Base-by-base conservation (phyloP, 352 stramenopile species). In the Pythium scleroteichum region DNA sequence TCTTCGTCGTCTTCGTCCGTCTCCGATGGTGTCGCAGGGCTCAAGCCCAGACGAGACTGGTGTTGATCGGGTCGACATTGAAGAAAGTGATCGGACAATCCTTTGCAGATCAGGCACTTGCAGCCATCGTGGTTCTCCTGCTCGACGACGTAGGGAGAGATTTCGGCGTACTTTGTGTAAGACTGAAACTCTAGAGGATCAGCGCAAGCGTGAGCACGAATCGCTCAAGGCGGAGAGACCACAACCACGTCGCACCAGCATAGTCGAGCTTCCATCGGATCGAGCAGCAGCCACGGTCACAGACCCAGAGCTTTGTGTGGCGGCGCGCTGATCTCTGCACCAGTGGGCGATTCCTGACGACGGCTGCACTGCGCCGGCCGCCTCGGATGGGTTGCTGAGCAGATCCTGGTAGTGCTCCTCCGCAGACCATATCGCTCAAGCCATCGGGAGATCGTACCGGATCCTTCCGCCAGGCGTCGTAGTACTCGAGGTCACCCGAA, bases 251-350 rank as follows among this genome's bases (percentile, higher is more conserved):
- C 61, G 16, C 64, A 82, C 76, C 76, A 35, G 76, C 80, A 39
- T 90, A 90, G 66, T 88, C 78, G 47, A 90, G 78, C 49, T 90
- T 90, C 78, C 77, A 85, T 32, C 78, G 80, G 53, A 90, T 78
- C 23, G 76, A 88, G 53, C 80, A 90, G 72, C 80, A 90, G 45
- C 80, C 80, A 16, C 71, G 64, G 12, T 78, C 75, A 39, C 80
- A 90, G 42, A 78, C 76, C 79, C 78, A 88, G 39, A 87, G 69
- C 57, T 82, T 82, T 2, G 68, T 73, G 22, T 56, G 52, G 33
- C 49, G 52, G 14, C 40, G 29, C 59, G 68, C 73, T 24, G 49
- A 64, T 39, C 50, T 49, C 44, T 47, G 47, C 16, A 26, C 8
- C 0, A 35, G 23, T 19, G 42, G 8, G 20, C 60, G 45, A 45